These are phyloP conservation scores for Pichia sporocuriosa DNA, from an alignment of 805 yeast genomes.

Conservation along the genomic window DNA sequence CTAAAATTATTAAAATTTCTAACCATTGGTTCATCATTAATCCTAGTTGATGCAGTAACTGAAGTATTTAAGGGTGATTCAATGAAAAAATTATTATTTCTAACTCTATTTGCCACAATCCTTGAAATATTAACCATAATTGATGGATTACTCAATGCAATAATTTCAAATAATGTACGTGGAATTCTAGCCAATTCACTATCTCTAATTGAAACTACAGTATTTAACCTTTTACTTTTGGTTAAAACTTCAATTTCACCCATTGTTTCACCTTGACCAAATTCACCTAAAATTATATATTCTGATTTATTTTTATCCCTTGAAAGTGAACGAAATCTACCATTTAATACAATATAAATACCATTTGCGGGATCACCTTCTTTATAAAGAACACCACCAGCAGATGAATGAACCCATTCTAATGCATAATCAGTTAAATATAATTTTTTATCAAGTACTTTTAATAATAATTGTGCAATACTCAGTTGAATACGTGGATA, in stretches of 20 bases:
- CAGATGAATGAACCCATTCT: constrained; percentile 90
- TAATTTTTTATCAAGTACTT: constrained; percentile 59
- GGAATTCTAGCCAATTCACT: constrained; percentile 94
- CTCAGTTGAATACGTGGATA: constrained; percentile 71
- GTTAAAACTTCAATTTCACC: constrained; percentile 95
- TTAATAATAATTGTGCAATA: constrained; percentile 66
- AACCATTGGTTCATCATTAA: constrained; percentile 27
- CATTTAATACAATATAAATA: constrained; percentile 81
- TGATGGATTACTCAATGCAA: constrained; percentile 79
- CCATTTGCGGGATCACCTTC: constrained; percentile 90
- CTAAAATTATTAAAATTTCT: constrained; percentile 49
- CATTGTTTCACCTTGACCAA: constrained; percentile 89
- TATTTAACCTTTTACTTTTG: constrained; percentile 58
- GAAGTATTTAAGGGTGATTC: constrained; percentile 12
- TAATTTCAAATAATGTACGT: constrained; percentile 75
- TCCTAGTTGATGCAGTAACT: constrained; percentile 25
- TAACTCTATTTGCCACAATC: constrained; percentile 61
- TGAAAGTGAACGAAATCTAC: constrained; percentile 65
- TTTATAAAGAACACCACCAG: constrained; percentile 72
- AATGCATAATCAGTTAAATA: constrained; percentile 80
- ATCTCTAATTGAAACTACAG: constrained; percentile 82
- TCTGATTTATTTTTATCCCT: constrained; percentile 21
- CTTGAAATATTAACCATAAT: constrained; percentile 86
- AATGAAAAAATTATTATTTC: constrained; percentile 12
- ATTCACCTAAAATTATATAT: constrained; percentile 54